phyloP scores from a whole-genome alignment of 2,329 filamentous ascomycete genomes.

The Botrytis deweyae region DNA sequence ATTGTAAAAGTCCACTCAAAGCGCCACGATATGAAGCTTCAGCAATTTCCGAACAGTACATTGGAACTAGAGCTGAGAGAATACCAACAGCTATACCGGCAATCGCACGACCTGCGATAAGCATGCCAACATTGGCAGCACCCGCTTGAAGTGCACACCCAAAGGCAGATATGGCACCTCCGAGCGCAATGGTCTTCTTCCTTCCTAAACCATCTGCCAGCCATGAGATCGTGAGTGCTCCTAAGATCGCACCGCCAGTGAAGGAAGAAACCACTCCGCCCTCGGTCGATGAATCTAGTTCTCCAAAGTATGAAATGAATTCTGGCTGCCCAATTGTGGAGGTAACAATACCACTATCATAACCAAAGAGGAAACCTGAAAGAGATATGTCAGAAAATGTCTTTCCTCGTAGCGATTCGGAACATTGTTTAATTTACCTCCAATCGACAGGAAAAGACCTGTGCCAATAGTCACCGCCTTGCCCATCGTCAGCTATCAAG shows the following conservation, averaged over 20 bases:
- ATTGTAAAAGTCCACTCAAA: conserved; percentile 66
- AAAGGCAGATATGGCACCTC: conserved; percentile 24
- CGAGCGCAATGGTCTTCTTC: conserved; percentile 29
- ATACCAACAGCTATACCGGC: conserved; percentile 77
- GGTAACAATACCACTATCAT: not conserved
- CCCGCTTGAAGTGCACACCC: conserved; percentile 38
- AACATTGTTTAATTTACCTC: not conserved
- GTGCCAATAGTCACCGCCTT: not conserved
- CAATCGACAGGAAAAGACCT: not conserved
- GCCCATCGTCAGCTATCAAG: not conserved
- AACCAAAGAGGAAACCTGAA: not conserved
- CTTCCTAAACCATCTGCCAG: conserved; percentile 44
- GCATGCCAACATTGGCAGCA: conserved; percentile 57
- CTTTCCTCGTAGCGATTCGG: not conserved
- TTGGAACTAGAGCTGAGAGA: conserved; percentile 74
- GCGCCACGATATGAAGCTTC: conserved; percentile 68
- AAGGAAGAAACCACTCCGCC: conserved; percentile 52
- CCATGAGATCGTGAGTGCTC: conserved; percentile 43
- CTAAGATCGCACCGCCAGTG: conserved; percentile 77
- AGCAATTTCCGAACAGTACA: conserved; percentile 69
- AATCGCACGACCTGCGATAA: conserved; percentile 64
- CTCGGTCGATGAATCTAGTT: not conserved
- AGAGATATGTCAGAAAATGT: not conserved
- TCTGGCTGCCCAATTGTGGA: not conserved
- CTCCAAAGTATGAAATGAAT: not conserved